phyloP scores from a whole-genome alignment of 2,329 filamentous ascomycete genomes.

The Xylogone sp. region DNA sequence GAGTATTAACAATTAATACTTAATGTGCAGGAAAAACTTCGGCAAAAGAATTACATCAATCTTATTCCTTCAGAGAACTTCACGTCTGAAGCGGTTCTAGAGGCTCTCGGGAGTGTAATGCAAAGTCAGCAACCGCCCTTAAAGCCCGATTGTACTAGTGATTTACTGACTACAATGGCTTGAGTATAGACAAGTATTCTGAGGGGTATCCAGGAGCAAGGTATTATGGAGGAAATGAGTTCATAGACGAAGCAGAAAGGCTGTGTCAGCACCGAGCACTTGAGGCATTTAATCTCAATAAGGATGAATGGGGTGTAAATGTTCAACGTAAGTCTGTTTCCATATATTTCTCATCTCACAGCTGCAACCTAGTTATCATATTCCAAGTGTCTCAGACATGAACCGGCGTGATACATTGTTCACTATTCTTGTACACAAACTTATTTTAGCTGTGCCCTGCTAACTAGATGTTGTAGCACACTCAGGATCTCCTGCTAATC shows the following conservation, averaged over 20 bases:
- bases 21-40: constrained; percentile 88
- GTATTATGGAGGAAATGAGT: constrained; percentile 94
- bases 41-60: constrained; percentile 97
- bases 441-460: not conserved
- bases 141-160: not conserved
- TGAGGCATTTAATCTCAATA: constrained; percentile 75
- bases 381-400: too few relatives aligned
- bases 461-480: not conserved
- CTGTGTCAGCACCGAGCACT: constrained; percentile 85
- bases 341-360: not conserved
- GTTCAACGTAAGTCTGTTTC: constrained; percentile 56
- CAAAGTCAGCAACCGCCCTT: constrained; percentile 73
- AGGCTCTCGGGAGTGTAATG: constrained; percentile 86
- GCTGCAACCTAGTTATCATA: too few relatives aligned
- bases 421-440: not conserved
- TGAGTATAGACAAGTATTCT: constrained; percentile 79
- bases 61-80: constrained; percentile 91
- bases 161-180: constrained; percentile 33
- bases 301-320: constrained; percentile 90
- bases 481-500: constrained; percentile 58
- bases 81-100: constrained; percentile 82
- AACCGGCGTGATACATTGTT: not conserved
- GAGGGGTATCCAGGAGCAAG: constrained; percentile 93
- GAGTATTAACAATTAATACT: too few relatives aligned
- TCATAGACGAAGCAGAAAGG: constrained; percentile 83